Percentiles rank a stretch among this genome's conserved stretches.
phyloP scores from a whole-genome alignment of 257 asterid species.

The Nicotiana undulata region DNA sequence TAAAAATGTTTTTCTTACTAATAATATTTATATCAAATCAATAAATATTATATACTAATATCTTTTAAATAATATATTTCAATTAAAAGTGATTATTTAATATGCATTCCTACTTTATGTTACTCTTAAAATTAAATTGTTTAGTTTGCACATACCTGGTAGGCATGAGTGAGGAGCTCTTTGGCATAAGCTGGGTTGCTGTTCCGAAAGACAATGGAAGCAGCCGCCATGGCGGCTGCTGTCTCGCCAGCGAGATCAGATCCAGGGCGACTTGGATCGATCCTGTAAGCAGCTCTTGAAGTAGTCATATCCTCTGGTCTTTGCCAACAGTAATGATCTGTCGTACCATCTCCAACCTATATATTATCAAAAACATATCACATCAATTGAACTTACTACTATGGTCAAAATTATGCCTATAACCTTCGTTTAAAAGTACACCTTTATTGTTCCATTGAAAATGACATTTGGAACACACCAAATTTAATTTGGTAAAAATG shows the following conservation, averaged over 20 bases:
- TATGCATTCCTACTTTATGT: neutral
- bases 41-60: neutral
- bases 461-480: neutral
- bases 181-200: slow-evolving; percentile 56
- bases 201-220: slow-evolving; percentile 71
- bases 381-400: too few species aligned
- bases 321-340: slow-evolving; percentile 94
- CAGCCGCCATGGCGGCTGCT: slow-evolving; percentile 97
- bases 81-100: neutral
- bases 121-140: neutral
- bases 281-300: slow-evolving; percentile 65
- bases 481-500: neutral
- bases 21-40: neutral
- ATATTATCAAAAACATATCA: neutral
- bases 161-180: slow-evolving; percentile 65
- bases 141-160: slow-evolving; percentile 37
- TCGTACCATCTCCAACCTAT: slow-evolving; percentile 90
- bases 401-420: neutral
- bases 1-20: rapidly evolving
- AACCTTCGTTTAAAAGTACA: neutral
- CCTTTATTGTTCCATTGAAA: neutral
- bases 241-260: slow-evolving; percentile 97
- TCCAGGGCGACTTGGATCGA: slow-evolving; percentile 75
- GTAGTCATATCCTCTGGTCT: slow-evolving; percentile 97
- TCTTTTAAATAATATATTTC: neutral